These are phyloP conservation scores for Toxoplasma gondii DNA, from an alignment of 169 alveolate genomes.

Conservation along the genomic window DNA sequence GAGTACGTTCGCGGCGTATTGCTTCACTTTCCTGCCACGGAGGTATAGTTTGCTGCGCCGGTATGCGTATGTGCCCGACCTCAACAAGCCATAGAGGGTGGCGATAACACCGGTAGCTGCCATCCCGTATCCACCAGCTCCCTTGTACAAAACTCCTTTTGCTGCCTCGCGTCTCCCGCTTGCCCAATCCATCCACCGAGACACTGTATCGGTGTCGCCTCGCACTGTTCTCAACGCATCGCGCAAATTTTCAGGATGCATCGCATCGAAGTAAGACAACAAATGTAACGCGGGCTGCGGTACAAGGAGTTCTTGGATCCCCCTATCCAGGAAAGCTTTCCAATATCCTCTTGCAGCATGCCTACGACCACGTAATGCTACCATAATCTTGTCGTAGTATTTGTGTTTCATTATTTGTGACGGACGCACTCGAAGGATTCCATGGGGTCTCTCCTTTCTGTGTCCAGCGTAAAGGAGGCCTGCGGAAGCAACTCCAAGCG, in stretches of 20 bases:
- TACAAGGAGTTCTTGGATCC: neutral
- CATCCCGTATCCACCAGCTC: neutral
- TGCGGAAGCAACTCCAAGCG: neutral
- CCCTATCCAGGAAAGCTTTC: no score
- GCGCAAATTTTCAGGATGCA: neutral
- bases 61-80: neutral
- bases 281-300: neutral
- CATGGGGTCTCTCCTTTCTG: neutral
- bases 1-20: neutral
- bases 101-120: neutral
- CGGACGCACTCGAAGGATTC: neutral
- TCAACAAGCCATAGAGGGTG: neutral
- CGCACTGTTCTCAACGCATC: neutral
- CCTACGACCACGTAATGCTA: neutral
- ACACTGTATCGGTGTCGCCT: neutral
- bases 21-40: neutral
- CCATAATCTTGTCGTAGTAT: neutral
- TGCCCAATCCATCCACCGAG: neutral
- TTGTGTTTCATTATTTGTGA: neutral
- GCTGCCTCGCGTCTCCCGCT: neutral
- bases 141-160: neutral
- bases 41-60: neutral
- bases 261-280: neutral
- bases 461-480: neutral
- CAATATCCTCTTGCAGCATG: neutral